These are phyloP conservation scores for Tetragonia tetragonoides DNA, from an alignment of 148 eudicot species.

Conservation along the genomic window DNA sequence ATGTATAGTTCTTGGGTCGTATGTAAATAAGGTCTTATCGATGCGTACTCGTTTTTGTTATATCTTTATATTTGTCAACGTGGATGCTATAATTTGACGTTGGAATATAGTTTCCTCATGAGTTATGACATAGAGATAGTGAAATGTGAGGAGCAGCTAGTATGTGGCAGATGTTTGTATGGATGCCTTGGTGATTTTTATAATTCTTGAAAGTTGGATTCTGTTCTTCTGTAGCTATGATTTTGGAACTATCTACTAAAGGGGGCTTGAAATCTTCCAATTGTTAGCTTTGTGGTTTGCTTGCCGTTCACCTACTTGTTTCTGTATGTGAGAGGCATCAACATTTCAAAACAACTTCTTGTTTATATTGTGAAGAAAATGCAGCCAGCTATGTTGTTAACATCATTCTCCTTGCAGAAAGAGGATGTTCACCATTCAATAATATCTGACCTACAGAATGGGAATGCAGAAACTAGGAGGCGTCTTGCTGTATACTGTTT, in stretches of 20 bases:
- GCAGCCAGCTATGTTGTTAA: background rate
- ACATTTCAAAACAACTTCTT: background rate
- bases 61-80: background rate
- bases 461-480: constrained; percentile 93
- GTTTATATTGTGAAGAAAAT: background rate
- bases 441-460: constrained; percentile 98
- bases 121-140: background rate
- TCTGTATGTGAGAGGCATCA: background rate
- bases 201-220: background rate
- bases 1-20: background rate
- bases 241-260: background rate
- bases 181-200: background rate
- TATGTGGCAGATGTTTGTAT: background rate
- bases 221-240: background rate
- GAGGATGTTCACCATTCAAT: constrained; percentile 99
- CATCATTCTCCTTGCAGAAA: constrained; percentile 55
- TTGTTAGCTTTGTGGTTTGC: background rate
- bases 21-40: background rate
- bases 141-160: background rate
- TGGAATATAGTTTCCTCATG: background rate
- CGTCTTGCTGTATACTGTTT: constrained; percentile 98
- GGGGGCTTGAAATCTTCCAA: background rate
- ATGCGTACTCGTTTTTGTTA: background rate
- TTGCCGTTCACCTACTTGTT: constrained; percentile 1
- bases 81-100: background rate